Evolutionary conservation across 306 rosid species (phyloP).

Genomic region (Purshia tridentata): DNA sequence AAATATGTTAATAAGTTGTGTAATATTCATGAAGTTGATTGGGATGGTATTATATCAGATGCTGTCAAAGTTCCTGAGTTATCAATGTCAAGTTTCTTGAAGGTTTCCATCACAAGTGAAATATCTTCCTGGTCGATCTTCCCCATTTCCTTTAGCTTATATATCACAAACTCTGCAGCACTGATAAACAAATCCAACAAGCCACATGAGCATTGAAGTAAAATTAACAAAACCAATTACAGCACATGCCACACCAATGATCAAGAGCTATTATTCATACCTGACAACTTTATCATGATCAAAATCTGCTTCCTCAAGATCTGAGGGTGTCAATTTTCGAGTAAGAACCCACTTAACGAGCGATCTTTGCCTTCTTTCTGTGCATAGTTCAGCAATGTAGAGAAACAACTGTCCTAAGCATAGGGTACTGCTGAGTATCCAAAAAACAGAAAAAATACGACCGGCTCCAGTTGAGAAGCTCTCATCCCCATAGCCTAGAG

Average conservation of each 20-base stretch:
- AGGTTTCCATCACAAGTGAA: slow-evolving; percentile 52
- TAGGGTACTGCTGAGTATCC: slow-evolving; percentile 81
- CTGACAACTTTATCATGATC: slow-evolving; percentile 70
- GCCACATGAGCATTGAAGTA: neutral
- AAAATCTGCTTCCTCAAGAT: slow-evolving; percentile 87
- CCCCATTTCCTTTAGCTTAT: slow-evolving; percentile 89
- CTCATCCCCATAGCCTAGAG: slow-evolving; percentile 82
- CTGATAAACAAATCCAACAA: slow-evolving; percentile 30
- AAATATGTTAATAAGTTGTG: neutral
- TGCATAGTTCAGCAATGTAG: slow-evolving; percentile 63
- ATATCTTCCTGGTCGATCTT: slow-evolving; percentile 66
- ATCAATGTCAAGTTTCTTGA: slow-evolving; percentile 60
- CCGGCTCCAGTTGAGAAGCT: slow-evolving; percentile 68
- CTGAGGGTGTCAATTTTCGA: slow-evolving; percentile 46
- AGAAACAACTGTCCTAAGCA: slow-evolving; percentile 75
- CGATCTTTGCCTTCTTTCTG: slow-evolving; percentile 66
- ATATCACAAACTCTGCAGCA: slow-evolving; percentile 65
- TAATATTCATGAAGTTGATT: slow-evolving; percentile 14
- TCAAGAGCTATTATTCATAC: slow-evolving; percentile 26
- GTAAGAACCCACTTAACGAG: slow-evolving; percentile 52
- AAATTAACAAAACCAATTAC: too few species aligned
- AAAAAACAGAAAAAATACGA: slow-evolving; percentile 66
- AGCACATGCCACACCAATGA: too few species aligned
- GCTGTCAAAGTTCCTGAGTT: slow-evolving; percentile 70
- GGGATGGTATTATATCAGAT: slow-evolving; percentile 45